phyloP scores from a whole-genome alignment of 2,329 filamentous ascomycete genomes.

The Aureobasidium sp. region DNA sequence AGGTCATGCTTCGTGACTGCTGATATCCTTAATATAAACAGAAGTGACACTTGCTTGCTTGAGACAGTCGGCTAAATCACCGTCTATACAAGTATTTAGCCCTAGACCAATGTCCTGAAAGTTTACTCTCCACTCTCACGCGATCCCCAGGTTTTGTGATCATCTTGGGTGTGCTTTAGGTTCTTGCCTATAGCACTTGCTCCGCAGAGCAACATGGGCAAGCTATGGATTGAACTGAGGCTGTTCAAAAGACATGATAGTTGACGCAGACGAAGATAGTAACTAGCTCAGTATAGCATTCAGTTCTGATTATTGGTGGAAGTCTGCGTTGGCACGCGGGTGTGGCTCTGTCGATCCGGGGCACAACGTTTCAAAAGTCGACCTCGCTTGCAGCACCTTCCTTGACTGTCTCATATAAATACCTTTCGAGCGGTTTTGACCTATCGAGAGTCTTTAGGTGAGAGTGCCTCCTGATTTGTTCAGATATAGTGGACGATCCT shows the following conservation, averaged over 20 bases:
- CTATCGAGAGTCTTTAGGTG: too few relatives aligned
- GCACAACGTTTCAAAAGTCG: background rate
- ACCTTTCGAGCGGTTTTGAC: too few relatives aligned
- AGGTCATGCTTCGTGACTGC: background rate
- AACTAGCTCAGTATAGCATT: background rate
- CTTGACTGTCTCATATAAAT: background rate
- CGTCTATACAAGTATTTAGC: background rate
- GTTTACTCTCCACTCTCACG: background rate
- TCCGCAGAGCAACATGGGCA: too few relatives aligned
- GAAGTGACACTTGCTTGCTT: background rate
- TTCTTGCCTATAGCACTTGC: too few relatives aligned
- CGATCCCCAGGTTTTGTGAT: background rate
- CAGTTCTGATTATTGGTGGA: background rate
- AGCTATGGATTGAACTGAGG: background rate
- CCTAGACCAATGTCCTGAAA: background rate
- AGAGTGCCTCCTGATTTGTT: too few relatives aligned
- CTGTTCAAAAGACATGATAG: background rate
- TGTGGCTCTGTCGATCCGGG: conserved; percentile 1
- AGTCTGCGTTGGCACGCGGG: background rate
- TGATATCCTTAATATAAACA: background rate
- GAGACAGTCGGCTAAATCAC: background rate
- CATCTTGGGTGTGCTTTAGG: too few relatives aligned
- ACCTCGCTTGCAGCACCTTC: background rate
- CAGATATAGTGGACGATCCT: too few relatives aligned
- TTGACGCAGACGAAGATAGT: background rate